Conservation (phyloP, 257 asterid species). For the Gentiana dahurica region DNA sequence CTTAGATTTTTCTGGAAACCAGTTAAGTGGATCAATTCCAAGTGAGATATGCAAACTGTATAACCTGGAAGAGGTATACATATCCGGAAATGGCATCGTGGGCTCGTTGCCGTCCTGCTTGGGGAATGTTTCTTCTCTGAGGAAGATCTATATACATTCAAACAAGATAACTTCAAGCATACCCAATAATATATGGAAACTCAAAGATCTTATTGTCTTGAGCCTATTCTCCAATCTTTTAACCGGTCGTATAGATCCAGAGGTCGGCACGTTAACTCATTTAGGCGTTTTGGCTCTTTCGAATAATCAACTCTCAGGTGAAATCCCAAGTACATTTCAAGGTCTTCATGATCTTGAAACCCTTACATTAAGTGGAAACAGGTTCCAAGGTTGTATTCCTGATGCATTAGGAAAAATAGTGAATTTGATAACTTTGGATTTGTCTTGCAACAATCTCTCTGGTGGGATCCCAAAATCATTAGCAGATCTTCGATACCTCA, state of each 20-base stretch:
- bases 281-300: not conserved
- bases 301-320: not conserved
- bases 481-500: not conserved
- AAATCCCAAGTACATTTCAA: not conserved
- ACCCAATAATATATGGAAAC: not conserved
- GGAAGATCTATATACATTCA: not conserved
- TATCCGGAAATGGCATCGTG: not conserved
- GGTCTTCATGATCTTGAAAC: not conserved
- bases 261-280: not conserved
- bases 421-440: not conserved
- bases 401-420: not conserved
- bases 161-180: not conserved
- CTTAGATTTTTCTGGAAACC: not conserved
- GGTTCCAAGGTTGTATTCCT: not conserved
- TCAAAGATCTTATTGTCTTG: not conserved
- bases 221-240: not conserved
- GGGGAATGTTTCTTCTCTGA: not conserved
- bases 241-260: not conserved
- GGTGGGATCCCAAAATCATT: slow-evolving; percentile 2
- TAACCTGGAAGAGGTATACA: not conserved
- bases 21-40: slow-evolving; percentile 2
- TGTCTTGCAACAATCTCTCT: slow-evolving; percentile 1
- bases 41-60: not conserved
- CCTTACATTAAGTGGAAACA: not conserved
- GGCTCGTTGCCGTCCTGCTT: not conserved